Evolutionary conservation across 2,329 filamentous ascomycete species (phyloP).

Genomic region (Hysterium pulicare): DNA sequence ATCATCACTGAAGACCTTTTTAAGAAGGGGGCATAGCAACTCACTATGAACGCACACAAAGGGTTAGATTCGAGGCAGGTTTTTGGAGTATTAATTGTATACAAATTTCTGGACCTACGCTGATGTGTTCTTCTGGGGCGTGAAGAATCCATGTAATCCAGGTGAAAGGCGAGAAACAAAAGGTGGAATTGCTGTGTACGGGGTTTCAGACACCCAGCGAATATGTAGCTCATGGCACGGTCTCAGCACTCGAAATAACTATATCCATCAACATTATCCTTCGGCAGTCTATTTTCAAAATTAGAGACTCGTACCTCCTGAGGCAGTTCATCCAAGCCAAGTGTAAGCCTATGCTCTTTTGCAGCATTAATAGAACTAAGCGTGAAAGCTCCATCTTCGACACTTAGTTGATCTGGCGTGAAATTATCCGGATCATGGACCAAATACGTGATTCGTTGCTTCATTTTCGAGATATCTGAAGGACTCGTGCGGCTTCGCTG

Average conservation of each 20-base stretch:
- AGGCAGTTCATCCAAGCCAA: conserved; percentile 71
- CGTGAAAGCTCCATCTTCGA: conserved; percentile 53
- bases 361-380: conserved; percentile 63
- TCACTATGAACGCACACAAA: conserved; percentile 33
- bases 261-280: conserved; percentile 6
- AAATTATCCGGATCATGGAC: conserved; percentile 64
- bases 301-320: conserved; percentile 56
- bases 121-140: conserved; percentile 48
- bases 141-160: conserved; percentile 78
- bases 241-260: conserved; percentile 61
- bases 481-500: too few relatives aligned
- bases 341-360: conserved; percentile 75
- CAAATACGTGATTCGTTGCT: conserved; percentile 72
- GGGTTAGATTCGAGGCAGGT: too few relatives aligned
- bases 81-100: too few relatives aligned
- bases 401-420: conserved; percentile 60
- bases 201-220: conserved; percentile 65
- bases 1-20: conserved; percentile 52
- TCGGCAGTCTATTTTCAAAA: conserved; percentile 10
- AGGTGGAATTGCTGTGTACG: conserved; percentile 62
- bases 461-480: too few relatives aligned
- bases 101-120: conserved; percentile 26
- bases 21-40: conserved; percentile 58
- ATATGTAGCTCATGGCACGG: conserved; percentile 71
- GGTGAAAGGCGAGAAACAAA: conserved; percentile 72